Evolutionary conservation across 2,329 filamentous ascomycete species (phyloP).

Genomic region (Beauveria australis): DNA sequence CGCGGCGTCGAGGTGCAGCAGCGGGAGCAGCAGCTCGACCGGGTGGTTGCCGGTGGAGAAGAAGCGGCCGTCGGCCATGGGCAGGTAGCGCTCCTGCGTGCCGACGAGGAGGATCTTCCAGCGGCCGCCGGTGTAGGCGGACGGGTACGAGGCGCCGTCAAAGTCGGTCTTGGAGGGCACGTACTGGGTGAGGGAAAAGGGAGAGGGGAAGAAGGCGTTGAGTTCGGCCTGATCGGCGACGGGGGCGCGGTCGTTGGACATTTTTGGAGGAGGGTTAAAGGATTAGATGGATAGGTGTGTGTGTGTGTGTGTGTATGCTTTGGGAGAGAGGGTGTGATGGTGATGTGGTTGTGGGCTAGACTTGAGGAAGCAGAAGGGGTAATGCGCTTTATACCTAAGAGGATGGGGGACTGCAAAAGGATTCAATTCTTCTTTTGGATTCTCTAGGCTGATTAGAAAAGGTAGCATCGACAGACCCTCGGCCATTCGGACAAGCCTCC

Average conservation of each 20-base stretch:
- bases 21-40: constrained; percentile 16
- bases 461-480: neutral
- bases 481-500: neutral
- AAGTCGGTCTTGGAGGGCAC: constrained; percentile 15
- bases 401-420: neutral
- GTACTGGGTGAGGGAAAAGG: constrained; percentile 16
- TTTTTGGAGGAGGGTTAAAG: neutral
- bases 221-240: constrained; percentile 17
- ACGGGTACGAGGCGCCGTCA: constrained; percentile 14
- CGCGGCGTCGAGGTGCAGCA: constrained; percentile 16
- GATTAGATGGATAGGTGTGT: neutral
- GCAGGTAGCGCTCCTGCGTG: constrained; percentile 17
- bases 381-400: neutral
- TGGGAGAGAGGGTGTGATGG: neutral
- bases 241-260: constrained; percentile 12
- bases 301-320: neutral
- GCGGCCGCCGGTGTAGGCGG: constrained; percentile 14
- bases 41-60: constrained; percentile 18
- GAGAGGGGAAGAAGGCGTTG: constrained; percentile 17
- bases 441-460: neutral
- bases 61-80: constrained; percentile 15
- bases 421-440: neutral
- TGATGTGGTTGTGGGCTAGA: neutral
- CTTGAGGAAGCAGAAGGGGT: neutral
- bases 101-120: constrained; percentile 16